phyloP scores from a whole-genome alignment of 2,329 filamentous ascomycete species.

The Aspergillus costaricaensis region DNA sequence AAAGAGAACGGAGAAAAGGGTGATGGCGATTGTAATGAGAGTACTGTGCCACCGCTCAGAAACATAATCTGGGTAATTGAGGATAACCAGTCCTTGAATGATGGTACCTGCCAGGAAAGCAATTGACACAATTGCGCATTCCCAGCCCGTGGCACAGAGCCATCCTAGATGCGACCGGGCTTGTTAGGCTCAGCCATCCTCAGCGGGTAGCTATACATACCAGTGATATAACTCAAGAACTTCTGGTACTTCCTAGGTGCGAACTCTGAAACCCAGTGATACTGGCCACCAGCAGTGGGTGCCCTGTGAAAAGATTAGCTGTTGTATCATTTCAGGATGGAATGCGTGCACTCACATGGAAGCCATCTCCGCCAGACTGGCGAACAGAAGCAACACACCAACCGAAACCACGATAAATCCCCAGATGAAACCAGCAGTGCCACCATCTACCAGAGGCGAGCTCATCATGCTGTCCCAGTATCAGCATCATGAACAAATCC shows the following conservation, averaged over 20 bases:
- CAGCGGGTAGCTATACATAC: slow-evolving; percentile 15
- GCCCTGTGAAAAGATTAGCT: slow-evolving; percentile 21
- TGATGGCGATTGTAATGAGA: slow-evolving; percentile 28
- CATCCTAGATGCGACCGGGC: slow-evolving; percentile 28
- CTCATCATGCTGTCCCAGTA: background rate
- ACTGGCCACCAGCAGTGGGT: slow-evolving; percentile 43
- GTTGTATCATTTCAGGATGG: background rate
- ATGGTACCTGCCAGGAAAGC: slow-evolving; percentile 36
- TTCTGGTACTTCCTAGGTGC: slow-evolving; percentile 33
- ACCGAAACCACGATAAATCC: background rate
- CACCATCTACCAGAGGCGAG: background rate
- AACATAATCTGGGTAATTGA: slow-evolving; percentile 33
- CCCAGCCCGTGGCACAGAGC: slow-evolving; percentile 42
- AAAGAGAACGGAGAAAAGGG: slow-evolving; percentile 50
- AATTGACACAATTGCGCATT: slow-evolving; percentile 35
- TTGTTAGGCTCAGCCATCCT: background rate
- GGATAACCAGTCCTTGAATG: slow-evolving; percentile 38
- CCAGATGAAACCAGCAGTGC: background rate
- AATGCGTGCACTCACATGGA: background rate
- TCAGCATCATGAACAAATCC: background rate
- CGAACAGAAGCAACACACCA: background rate
- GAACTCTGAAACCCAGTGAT: slow-evolving; percentile 44
- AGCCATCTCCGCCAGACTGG: background rate
- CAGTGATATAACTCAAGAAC: slow-evolving; percentile 41
- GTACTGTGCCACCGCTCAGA: slow-evolving; percentile 36